Base-by-base conservation (phyloP, 305 asterid species). In the Solanum hybrid region DNA sequence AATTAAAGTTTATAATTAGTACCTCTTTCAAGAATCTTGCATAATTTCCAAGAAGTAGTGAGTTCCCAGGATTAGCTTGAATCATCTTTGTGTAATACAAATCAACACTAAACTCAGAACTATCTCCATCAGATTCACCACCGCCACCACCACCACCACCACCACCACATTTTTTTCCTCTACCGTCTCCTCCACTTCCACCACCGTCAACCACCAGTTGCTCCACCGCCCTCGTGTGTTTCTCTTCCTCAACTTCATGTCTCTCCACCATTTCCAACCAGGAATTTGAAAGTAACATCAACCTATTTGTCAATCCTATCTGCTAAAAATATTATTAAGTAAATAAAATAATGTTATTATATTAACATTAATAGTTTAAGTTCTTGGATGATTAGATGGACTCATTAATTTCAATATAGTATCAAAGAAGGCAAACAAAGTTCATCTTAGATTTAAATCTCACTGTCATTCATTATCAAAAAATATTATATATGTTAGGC, bases 1-100 rank as follows among this genome's bases (percentile, higher is more conserved):
- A 34, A 69, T 69, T 24, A 69, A 24, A 78, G 14, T 34, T 34
- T 77, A 19, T 77, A 34, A 32, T 6, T 29, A 10, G 4, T 92
- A 91, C 97, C 97, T 94, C 96, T 93, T 92, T 92, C 89, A 95
- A 92, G 81, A 88, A 95, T 90, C 85, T 95, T 15, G 97, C 96
- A 81, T 95, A 94, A 38, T 94, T 94, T 89, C 93, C 88, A 6
- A 94, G 91, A 31, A 94, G 89, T 89, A 94, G 86, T 3, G 95
- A 34, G 85, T 94, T 93, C 3, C 77, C 87, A 9, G 97, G 97
- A 78, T 93, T 56, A 24, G 95, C 93, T 87, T 89, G 87, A 35
- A 94, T 92, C 94, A 94, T 76, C 42, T 88, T 60, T 88, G 73
- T 87, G 87, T 94, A 94, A 92, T 92, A 91, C 75, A 90, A 78